Conservation (phyloP, 257 asterid genomes). For the Solanum etuberosum region DNA sequence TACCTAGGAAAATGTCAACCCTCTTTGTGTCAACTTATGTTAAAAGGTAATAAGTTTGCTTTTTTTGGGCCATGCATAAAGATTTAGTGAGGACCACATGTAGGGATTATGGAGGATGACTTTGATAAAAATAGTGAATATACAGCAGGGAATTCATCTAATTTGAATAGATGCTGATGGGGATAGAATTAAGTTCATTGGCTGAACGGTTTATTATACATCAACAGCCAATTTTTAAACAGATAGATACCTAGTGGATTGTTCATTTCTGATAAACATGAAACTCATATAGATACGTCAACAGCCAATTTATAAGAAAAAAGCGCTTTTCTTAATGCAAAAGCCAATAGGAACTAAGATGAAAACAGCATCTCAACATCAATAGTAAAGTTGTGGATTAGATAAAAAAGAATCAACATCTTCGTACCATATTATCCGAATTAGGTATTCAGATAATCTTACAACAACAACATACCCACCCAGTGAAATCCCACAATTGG, state of each 20-base stretch:
- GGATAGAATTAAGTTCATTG: slow-evolving; percentile 18
- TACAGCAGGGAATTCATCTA: slow-evolving; percentile 16
- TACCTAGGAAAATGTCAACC: slow-evolving; percentile 6
- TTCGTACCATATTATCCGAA: neutral
- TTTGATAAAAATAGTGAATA: slow-evolving; percentile 9
- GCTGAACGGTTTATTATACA: neutral
- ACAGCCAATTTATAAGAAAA: no score
- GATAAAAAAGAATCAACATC: neutral
- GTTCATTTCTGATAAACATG: neutral
- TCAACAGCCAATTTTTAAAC: neutral
- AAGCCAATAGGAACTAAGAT: neutral
- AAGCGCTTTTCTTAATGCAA: neutral
- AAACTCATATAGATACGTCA: neutral
- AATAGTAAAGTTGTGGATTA: neutral
- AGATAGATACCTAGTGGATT: neutral
- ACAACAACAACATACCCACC: neutral
- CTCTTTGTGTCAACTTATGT: neutral
- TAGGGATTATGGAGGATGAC: slow-evolving; percentile 23
- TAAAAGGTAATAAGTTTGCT: slow-evolving; percentile 2
- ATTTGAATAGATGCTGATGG: slow-evolving; percentile 37
- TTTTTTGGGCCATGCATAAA: neutral
- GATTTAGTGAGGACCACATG: neutral
- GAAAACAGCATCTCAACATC: neutral
- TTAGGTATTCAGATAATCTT: neutral
- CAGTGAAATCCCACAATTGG: neutral